Evolutionary conservation across 2,329 filamentous ascomycete species (phyloP), one percentile per base, ranked within the genome.

Genomic region (Cercospora janseana): DNA sequence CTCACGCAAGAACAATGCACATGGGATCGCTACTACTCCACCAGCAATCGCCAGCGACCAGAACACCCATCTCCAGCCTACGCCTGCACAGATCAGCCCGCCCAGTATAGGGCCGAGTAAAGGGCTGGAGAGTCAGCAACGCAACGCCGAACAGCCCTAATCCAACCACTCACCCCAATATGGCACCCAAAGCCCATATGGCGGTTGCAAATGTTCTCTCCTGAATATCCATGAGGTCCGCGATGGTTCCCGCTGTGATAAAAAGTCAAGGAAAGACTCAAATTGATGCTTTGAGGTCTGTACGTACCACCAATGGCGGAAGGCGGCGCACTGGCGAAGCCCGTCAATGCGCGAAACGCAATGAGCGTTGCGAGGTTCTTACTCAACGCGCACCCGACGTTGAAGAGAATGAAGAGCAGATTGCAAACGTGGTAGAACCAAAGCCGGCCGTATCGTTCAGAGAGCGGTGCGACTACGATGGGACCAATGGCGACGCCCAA

Each of bases 341-440:
- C 7, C 76, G 58, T 3, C n/a, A n/a, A n/a, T n/a, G n/a, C n/a
- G n/a, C 75, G 63, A 5, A 75, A 56, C 0, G 70, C 58, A 3
- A 77, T 60, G 37, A 78, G 74, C 0, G 66, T 68, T 1, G 59
- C 67, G 10, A 77, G 62, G 40, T 60, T 72, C 3, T 72, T 60
- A 1, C 71, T 69, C 15, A 74, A 61, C 0, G 73, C 72, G 3
- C 35, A 38, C 6, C 32, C 18, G 9, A 41, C 13, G 7, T 72
- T 70, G 1, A 63, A 71, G 1, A 76, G 58, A 4, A 76, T 61
- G 7, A 76, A 67, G 1, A 72, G 54, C 2, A 77, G 56, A 15
- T 34, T 46, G 13, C 28, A 27, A 21, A 15, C 9, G 20, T 51
- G 49, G 49, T 72, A 75, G 0, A 72, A 62, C 3, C 52, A 53